Percentiles rank a stretch among this genome's conserved stretches.
Evolutionary conservation across 2,329 filamentous ascomycete species (phyloP).

Genomic region (Ascochyta pisi): DNA sequence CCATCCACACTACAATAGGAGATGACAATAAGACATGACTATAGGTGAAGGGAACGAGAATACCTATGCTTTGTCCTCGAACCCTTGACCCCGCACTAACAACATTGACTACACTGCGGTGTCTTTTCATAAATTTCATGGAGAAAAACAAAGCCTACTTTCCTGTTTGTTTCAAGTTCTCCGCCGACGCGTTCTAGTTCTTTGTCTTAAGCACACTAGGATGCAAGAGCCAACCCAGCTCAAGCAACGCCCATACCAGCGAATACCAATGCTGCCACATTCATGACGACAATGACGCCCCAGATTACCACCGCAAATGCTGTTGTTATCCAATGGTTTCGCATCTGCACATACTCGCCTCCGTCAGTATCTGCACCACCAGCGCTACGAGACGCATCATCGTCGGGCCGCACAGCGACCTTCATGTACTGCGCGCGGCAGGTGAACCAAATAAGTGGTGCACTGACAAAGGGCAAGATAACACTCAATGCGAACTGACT

Average conservation of each 20-base stretch:
- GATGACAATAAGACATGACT: background rate
- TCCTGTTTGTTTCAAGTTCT: background rate
- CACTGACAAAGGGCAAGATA: slow-evolving; percentile 81
- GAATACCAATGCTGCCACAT: slow-evolving; percentile 76
- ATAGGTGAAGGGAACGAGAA: background rate
- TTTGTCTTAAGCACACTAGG: background rate
- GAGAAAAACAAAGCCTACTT: background rate
- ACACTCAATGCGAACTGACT: slow-evolving; percentile 80
- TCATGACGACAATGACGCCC: slow-evolving; percentile 78
- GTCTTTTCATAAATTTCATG: background rate
- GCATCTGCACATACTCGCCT: slow-evolving; percentile 63
- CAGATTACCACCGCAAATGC: slow-evolving; percentile 69
- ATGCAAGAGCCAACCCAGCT: background rate
- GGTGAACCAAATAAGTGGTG: slow-evolving; percentile 86
- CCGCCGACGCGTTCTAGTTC: background rate
- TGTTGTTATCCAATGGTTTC: slow-evolving; percentile 72
- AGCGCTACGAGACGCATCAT: slow-evolving; percentile 1
- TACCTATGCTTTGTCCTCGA: background rate
- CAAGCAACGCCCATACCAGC: slow-evolving; percentile 56
- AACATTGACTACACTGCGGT: background rate
- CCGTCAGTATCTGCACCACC: slow-evolving; percentile 18
- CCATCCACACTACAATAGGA: background rate
- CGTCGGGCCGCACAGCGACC: slow-evolving; percentile 53
- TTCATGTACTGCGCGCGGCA: slow-evolving; percentile 82
- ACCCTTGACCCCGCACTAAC: background rate